phyloP scores from a whole-genome alignment of 2,329 filamentous ascomycete species.

The Cladorrhinum sp. region DNA sequence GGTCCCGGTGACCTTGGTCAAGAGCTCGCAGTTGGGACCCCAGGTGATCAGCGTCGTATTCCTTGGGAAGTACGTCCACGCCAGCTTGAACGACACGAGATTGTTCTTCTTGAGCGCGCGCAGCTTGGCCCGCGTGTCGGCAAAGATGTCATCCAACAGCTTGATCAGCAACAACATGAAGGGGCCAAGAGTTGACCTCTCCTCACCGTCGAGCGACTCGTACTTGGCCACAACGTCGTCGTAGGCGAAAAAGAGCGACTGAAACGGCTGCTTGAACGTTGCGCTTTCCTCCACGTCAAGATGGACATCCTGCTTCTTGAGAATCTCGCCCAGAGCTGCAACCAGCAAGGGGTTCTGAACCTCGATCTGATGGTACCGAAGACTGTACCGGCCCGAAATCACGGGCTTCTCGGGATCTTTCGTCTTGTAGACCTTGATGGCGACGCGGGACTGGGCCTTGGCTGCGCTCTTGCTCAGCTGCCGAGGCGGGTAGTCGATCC shows the following conservation, averaged over 20 bases:
- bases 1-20: constrained; percentile 39
- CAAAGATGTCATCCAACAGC: constrained; percentile 44
- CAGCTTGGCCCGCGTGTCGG: constrained; percentile 36
- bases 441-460: constrained; percentile 38
- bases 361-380: constrained; percentile 41
- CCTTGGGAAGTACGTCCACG: constrained; percentile 45
- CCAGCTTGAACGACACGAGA: constrained; percentile 40
- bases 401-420: constrained; percentile 41
- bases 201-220: constrained; percentile 23
- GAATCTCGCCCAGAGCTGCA: constrained; percentile 40
- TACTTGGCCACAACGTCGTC: constrained; percentile 39
- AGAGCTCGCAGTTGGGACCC: constrained; percentile 39
- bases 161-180: constrained; percentile 41
- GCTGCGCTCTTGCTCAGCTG: constrained; percentile 39
- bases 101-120: constrained; percentile 36
- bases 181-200: constrained; percentile 31
- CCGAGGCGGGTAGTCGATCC: constrained; percentile 42
- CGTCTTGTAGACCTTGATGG: constrained; percentile 47
- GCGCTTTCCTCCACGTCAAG: constrained; percentile 38
- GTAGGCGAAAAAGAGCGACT: constrained; percentile 43
- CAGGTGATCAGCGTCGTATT: constrained; percentile 39
- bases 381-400: constrained; percentile 36
- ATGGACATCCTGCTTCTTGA: constrained; percentile 40
- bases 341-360: constrained; percentile 44
- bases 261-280: constrained; percentile 40